A percentile compares a stretch with the other conserved stretches of the same genome.
phyloP scores from a whole-genome alignment of 306 rosid species.

The Vigna hirtella region DNA sequence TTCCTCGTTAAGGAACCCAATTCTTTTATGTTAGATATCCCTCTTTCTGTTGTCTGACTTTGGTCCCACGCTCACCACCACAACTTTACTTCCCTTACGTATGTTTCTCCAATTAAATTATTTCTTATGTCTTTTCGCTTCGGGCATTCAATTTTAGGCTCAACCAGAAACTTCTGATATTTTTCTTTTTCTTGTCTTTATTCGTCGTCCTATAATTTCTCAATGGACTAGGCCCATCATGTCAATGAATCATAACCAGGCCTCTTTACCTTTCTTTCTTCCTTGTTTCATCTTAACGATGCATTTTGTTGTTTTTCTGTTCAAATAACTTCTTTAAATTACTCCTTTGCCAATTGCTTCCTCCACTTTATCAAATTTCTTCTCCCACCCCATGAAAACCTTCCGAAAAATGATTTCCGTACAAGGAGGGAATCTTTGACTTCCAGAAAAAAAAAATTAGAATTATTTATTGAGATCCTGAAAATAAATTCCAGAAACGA shows the following conservation, averaged over 20 bases:
- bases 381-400: too few relatives aligned
- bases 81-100: neutral
- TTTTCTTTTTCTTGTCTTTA: neutral
- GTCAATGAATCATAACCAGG: neutral
- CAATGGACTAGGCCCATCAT: conserved; percentile 17
- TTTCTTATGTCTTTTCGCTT: neutral
- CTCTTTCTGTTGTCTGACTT: neutral
- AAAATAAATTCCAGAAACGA: too few relatives aligned
- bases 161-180: neutral
- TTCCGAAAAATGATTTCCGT: too few relatives aligned
- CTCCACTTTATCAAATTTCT: too few relatives aligned
- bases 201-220: neutral
- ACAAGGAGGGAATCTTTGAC: too few relatives aligned
- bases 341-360: neutral
- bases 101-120: neutral
- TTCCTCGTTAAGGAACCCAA: too few relatives aligned
- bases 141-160: neutral
- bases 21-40: neutral
- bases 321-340: neutral
- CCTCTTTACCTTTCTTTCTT: neutral
- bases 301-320: neutral
- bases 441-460: too few relatives aligned
- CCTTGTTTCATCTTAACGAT: neutral
- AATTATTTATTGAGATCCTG: too few relatives aligned
- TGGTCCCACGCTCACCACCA: conserved; percentile 19